Conservation (phyloP, 108 stramenopile genomes). For the Skeletonema marinoi region DNA sequence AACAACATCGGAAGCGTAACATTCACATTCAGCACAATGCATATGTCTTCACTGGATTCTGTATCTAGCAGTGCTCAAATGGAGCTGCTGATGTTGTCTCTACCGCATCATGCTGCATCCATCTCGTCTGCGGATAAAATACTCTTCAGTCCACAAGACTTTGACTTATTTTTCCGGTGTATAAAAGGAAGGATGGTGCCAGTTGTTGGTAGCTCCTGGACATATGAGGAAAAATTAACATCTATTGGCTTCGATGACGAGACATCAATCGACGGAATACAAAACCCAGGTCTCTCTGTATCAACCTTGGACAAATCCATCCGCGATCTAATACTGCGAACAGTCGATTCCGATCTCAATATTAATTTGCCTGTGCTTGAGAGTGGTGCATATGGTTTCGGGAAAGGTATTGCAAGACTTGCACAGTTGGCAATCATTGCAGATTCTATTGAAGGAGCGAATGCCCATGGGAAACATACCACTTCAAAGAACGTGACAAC, state of each 20-base stretch:
- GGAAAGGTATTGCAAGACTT: slow-evolving; percentile 78
- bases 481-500: slow-evolving; percentile 3
- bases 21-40: slow-evolving; percentile 62
- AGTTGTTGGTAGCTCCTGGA: slow-evolving; percentile 73
- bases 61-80: slow-evolving; percentile 30
- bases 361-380: slow-evolving; percentile 56
- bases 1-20: slow-evolving; percentile 59
- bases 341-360: slow-evolving; percentile 63
- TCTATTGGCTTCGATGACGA: slow-evolving; percentile 53
- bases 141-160: slow-evolving; percentile 46
- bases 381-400: slow-evolving; percentile 81
- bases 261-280: not conserved
- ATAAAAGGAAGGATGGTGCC: slow-evolving; percentile 84
- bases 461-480: slow-evolving; percentile 3
- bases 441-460: slow-evolving; percentile 29
- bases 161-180: slow-evolving; percentile 68
- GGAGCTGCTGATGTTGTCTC: slow-evolving; percentile 76
- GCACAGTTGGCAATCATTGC: slow-evolving; percentile 84
- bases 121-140: slow-evolving; percentile 48
- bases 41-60: slow-evolving; percentile 40
- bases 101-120: slow-evolving; percentile 81
- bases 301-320: slow-evolving; percentile 52
- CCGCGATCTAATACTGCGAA: slow-evolving; percentile 53
- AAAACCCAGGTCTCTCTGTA: slow-evolving; percentile 13
- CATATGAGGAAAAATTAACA: slow-evolving; percentile 72